Percentiles rank a stretch among this genome's conserved stretches.
Conservation (phyloP, 257 asterid genomes). For the Haberlea rhodopensis region DNA sequence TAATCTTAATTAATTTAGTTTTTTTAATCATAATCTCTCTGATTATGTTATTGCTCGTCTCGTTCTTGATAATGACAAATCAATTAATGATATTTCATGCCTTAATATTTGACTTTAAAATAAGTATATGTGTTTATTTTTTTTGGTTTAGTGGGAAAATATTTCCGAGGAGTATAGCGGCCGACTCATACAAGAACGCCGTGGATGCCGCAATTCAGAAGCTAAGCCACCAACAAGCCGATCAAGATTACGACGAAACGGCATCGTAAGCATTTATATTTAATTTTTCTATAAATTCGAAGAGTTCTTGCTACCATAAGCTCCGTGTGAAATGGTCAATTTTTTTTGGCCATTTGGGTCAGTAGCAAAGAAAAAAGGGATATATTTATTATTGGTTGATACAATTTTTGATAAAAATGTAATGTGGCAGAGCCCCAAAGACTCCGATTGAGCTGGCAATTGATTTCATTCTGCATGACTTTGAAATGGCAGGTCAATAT, state of each 20-base stretch:
- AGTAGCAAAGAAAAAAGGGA: no score
- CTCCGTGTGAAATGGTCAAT: no score
- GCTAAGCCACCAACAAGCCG: slow-evolving; percentile 32
- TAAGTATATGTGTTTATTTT: no score
- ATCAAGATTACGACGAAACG: slow-evolving; percentile 21
- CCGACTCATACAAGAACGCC: slow-evolving; percentile 50
- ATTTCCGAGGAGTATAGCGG: slow-evolving; percentile 54
- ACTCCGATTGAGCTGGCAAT: slow-evolving; percentile 93
- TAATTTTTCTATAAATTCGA: no score
- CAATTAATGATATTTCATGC: neutral
- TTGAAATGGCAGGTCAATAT: slow-evolving; percentile 90
- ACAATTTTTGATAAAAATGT: neutral
- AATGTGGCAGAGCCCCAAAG: slow-evolving; percentile 50
- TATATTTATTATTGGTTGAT: neutral
- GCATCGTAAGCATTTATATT: slow-evolving; percentile 14
- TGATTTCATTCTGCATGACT: slow-evolving; percentile 91
- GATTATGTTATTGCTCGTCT: no score
- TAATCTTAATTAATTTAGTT: no score
- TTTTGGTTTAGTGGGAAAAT: slow-evolving; percentile 41
- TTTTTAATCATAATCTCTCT: no score
- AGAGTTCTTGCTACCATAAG: no score
- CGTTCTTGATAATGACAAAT: neutral
- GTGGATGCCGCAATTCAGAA: slow-evolving; percentile 47
- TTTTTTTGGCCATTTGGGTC: no score
- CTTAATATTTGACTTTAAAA: no score